phyloP scores from a whole-genome alignment of 1,284 basidiomycete genomes.

The Sanghuangporus weigelae region DNA sequence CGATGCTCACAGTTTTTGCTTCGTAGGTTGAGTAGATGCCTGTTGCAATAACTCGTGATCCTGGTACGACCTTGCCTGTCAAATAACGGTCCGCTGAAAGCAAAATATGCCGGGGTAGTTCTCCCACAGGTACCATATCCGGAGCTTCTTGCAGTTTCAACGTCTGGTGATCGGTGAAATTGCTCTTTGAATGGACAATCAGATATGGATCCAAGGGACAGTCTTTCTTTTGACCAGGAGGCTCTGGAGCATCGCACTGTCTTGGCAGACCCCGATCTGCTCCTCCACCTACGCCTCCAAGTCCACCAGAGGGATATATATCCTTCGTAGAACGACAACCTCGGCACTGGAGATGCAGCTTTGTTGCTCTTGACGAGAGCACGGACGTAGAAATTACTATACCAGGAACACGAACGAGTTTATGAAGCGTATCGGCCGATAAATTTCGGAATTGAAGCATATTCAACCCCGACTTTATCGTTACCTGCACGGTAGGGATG shows the following conservation, averaged over 20 bases:
- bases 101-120: conserved; percentile 94
- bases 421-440: conserved; percentile 90
- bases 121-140: conserved; percentile 99
- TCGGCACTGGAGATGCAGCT: conserved; percentile 90
- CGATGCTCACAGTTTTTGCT: conserved; percentile 65
- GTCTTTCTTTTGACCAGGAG: conserved; percentile 80
- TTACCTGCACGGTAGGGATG: conserved; percentile 87
- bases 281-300: conserved; percentile 82
- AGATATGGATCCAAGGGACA: conserved; percentile 96
- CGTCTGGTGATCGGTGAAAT: conserved; percentile 94
- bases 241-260: conserved; percentile 72
- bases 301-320: conserved; percentile 76
- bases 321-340: conserved; percentile 82
- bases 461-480: conserved; percentile 84
- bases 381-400: conserved; percentile 98
- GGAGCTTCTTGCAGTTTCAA: conserved; percentile 98
- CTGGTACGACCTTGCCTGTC: conserved; percentile 90
- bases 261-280: conserved; percentile 80
- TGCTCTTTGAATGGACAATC: conserved; percentile 92
- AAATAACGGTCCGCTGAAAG: conserved; percentile 88
- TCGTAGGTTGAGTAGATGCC: conserved; percentile 98
- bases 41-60: conserved; percentile 90
- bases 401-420: conserved; percentile 93
- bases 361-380: conserved; percentile 89
- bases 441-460: conserved; percentile 93